Conservation (phyloP, 2,329 filamentous ascomycete species). For the Malbranchea zuffiana region DNA sequence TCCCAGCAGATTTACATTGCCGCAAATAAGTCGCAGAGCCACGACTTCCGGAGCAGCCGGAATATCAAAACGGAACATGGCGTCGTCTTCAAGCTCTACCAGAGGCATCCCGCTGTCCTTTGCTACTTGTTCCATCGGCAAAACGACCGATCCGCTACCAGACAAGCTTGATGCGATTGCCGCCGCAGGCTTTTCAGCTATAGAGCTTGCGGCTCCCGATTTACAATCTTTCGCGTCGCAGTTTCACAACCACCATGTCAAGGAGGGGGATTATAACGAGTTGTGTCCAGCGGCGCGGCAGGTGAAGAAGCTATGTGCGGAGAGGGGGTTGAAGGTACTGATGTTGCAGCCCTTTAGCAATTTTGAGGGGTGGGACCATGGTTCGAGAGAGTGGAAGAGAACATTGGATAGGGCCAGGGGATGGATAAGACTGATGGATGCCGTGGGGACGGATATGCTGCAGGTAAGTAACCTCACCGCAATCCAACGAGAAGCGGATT, state of each 20-base stretch:
- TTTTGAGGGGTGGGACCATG: constrained; percentile 61
- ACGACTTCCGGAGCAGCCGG: too few species aligned
- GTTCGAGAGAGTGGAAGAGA: constrained; percentile 47
- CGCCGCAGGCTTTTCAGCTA: constrained; percentile 43
- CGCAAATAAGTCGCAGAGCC: too few species aligned
- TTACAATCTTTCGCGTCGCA: constrained; percentile 52
- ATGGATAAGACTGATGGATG: constrained; percentile 63
- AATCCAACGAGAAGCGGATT: background rate
- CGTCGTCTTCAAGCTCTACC: background rate
- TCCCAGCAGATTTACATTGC: too few species aligned
- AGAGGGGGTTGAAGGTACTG: constrained; percentile 49
- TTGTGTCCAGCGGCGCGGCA: constrained; percentile 46
- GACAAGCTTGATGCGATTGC: constrained; percentile 32
- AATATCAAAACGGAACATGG: background rate
- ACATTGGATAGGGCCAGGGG: constrained; percentile 53
- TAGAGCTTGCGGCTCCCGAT: constrained; percentile 67
- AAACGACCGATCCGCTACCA: constrained; percentile 26
- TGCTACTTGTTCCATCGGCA: constrained; percentile 36
- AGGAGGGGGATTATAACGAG: constrained; percentile 48
- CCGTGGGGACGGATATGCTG: constrained; percentile 57
- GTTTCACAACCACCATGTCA: constrained; percentile 41
- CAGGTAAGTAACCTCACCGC: constrained; percentile 42
- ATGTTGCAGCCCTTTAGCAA: constrained; percentile 68
- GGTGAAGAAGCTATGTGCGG: constrained; percentile 45
- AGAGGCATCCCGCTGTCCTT: constrained; percentile 28